Evolutionary conservation across 140 eudicot genomes (phyloP), one percentile per base, ranked within the genome.

Genomic region (Ambrosia hybrid): DNA sequence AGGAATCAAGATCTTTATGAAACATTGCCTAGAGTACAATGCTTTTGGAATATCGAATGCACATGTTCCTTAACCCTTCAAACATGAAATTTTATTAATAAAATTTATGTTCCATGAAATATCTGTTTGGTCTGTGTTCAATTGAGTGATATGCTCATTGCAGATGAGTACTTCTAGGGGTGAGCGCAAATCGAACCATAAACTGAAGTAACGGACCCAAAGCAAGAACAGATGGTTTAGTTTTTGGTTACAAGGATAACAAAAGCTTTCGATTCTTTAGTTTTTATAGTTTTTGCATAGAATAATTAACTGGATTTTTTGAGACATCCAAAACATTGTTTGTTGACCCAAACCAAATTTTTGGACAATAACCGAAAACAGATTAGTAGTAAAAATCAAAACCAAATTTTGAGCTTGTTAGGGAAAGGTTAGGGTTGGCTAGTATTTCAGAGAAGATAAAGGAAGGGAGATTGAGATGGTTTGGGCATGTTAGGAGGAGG

Each of bases 121-220:
- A 43, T n/a, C 13, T 72, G 58, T 37, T 73, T 63, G 33, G 70
- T 51, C 53, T 38, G 39, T 17, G 37, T 43, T 43, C 15, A 43
- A 72, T 43, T 45, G 76, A 43, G 57, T 56, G 37, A 55, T 74
- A 17, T 37, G 9, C 49, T 51, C 43, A 41, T 38, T 52, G 53
- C 65, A 49, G 36, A 57, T 57, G 59, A 14, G 51, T n/a, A 12
- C 39, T 11, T 49, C 11, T 55, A 55, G 33, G 9, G 60, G 9
- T 55, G 33, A 55, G 60, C 60, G 5, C 2, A 53, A 53, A 55
- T 30, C 12, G 11, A 43, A 43, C 48, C 48, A 55, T 55, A 15
- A 16, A 55, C 33, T 14, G 48, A 43, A 43, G 5, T 43, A 6
- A 43, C 11, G 9, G 8, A 43, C 48, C 48, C 48, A 43, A 43